Percentiles rank a stretch among this genome's conserved stretches.
Evolutionary conservation across 495 filamentous ascomycete genomes (phyloP).

Genomic region (Aspergillus bridgeri): DNA sequence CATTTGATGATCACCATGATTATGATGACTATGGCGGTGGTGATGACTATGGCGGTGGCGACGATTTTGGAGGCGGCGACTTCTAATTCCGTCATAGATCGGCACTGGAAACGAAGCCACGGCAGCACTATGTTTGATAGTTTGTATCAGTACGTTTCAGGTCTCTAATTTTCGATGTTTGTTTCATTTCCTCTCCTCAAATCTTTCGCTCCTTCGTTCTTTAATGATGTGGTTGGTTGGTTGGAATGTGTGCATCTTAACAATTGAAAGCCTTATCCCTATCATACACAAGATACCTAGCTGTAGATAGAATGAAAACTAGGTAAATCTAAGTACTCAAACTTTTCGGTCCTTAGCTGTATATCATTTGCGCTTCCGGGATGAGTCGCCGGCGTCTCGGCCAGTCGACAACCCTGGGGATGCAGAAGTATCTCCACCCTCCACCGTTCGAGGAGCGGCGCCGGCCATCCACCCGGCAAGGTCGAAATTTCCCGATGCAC

Average conservation of each 20-base stretch:
- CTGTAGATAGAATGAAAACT: neutral
- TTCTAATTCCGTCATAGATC: neutral
- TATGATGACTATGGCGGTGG: constrained; percentile 36
- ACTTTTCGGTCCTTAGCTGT: neutral
- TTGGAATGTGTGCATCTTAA: neutral
- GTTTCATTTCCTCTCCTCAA: neutral
- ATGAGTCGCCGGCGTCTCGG: constrained; percentile 31
- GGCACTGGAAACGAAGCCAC: neutral
- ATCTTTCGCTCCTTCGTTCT: neutral
- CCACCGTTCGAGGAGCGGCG: constrained; percentile 24
- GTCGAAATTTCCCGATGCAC: constrained; percentile 64
- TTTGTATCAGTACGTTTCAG: neutral
- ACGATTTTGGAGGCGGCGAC: constrained; percentile 42
- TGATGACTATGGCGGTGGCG: constrained; percentile 47
- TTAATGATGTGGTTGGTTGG: neutral
- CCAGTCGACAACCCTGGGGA: constrained; percentile 31
- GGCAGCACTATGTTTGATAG: neutral
- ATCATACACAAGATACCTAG: neutral
- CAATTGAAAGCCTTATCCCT: neutral
- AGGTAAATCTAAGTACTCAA: neutral
- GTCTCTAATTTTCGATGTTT: neutral
- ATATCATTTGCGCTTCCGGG: constrained; percentile 35
- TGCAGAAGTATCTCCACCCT: constrained; percentile 19
- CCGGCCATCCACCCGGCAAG: constrained; percentile 79
- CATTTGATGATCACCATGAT: constrained; percentile 56